phyloP scores from a whole-genome alignment of 208 protist genomes.

The Acanthamoeba lenticulata region DNA sequence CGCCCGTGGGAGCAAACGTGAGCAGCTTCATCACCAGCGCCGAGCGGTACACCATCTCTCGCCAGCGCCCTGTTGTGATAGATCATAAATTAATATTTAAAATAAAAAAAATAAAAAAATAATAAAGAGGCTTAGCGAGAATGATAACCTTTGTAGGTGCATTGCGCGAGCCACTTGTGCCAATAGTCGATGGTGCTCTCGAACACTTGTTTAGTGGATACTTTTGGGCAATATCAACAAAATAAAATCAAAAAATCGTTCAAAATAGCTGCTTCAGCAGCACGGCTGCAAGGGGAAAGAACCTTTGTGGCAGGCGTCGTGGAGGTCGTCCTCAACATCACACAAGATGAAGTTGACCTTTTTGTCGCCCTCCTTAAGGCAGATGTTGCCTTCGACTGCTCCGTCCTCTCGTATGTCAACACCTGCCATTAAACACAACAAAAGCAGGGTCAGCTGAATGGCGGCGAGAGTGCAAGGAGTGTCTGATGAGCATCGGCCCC shows the following conservation, averaged over 20 bases:
- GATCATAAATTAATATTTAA: not conserved
- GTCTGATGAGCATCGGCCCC: no score
- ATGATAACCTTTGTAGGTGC: slow-evolving; percentile 72
- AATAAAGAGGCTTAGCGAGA: not conserved
- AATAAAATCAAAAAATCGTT: not conserved
- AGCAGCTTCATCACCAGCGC: slow-evolving; percentile 80
- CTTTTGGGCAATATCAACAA: not conserved
- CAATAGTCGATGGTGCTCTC: slow-evolving; percentile 78
- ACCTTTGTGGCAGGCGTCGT: slow-evolving; percentile 3
- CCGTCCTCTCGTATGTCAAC: no score
- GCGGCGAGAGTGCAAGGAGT: no score
- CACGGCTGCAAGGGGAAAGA: not conserved
- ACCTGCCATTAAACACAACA: no score
- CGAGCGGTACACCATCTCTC: slow-evolving; percentile 77
- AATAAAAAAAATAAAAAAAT: not conserved
- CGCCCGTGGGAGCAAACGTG: slow-evolving; percentile 77
- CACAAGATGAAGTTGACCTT: slow-evolving; percentile 55
- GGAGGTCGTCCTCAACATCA: not conserved
- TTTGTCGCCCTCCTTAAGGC: slow-evolving; percentile 27
- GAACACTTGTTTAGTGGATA: slow-evolving; percentile 57
- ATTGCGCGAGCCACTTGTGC: slow-evolving; percentile 80
- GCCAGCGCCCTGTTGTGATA: slow-evolving; percentile 70
- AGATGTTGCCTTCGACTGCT: not conserved
- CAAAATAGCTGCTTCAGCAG: not conserved
- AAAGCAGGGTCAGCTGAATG: no score